Conservation (phyloP, 768 basidiomycete species). For the Melanogaster broomeanus region DNA sequence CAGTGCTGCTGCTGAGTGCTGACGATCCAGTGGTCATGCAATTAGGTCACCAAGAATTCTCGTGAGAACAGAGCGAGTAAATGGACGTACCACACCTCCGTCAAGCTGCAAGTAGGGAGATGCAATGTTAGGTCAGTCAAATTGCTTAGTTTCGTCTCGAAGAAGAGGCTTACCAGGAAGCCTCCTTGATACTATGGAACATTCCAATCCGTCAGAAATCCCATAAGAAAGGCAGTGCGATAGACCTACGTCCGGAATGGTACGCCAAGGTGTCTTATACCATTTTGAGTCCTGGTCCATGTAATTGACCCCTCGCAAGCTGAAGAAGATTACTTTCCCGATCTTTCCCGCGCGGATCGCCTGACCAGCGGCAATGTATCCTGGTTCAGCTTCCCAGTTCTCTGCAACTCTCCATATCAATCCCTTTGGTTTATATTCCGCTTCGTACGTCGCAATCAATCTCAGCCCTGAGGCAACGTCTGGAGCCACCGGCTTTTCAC, state of each 20-base stretch:
- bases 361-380: constrained; percentile 41
- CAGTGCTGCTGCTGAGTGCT: constrained; percentile 71
- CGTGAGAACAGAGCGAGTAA: background rate
- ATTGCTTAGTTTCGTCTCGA: background rate
- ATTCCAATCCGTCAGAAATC: constrained; percentile 1
- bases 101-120: constrained; percentile 52
- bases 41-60: background rate
- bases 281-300: constrained; percentile 68
- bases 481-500: constrained; percentile 84
- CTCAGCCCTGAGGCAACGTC: constrained; percentile 63
- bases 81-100: constrained; percentile 66
- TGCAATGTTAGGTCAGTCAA: constrained; percentile 1
- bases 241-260: constrained; percentile 69
- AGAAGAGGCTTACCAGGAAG: constrained; percentile 63
- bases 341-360: constrained; percentile 61
- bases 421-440: constrained; percentile 62
- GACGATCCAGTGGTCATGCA: background rate
- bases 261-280: constrained; percentile 85
- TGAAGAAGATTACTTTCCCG: constrained; percentile 72
- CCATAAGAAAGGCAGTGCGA: background rate
- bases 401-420: constrained; percentile 83
- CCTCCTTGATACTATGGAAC: constrained; percentile 69
- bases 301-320: constrained; percentile 49
- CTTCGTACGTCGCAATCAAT: constrained; percentile 68
- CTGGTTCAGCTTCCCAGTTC: constrained; percentile 73